phyloP scores from a whole-genome alignment of 441 rosid species.

The Pelargonium fulgidum region DNA sequence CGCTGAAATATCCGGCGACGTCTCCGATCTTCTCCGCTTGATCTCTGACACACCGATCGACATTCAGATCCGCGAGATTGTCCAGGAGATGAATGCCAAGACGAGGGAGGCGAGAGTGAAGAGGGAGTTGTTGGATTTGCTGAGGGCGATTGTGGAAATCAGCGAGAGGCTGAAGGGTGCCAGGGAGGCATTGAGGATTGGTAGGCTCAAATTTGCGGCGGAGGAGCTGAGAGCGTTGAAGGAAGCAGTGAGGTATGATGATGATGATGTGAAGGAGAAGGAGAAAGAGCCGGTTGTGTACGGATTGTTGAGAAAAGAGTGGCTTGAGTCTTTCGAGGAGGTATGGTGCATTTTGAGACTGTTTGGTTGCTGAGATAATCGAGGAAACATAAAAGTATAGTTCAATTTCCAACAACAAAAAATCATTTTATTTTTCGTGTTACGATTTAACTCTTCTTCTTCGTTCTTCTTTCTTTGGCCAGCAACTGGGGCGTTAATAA shows the following conservation, averaged over 20 bases:
- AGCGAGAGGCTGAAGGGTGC: conserved; percentile 56
- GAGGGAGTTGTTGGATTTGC: conserved; percentile 55
- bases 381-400: conserved; percentile 12
- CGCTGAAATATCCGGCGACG: conserved; percentile 33
- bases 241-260: conserved; percentile 55
- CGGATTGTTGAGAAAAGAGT: conserved; percentile 60
- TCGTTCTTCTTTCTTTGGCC: not conserved
- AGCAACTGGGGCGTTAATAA: not conserved
- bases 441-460: no score
- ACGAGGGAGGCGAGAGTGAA: conserved; percentile 51
- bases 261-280: conserved; percentile 32
- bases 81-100: conserved; percentile 51
- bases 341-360: conserved; percentile 23
- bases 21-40: conserved; percentile 42
- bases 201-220: conserved; percentile 59
- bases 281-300: conserved; percentile 68
- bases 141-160: conserved; percentile 51
- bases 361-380: conserved; percentile 23
- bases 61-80: conserved; percentile 51
- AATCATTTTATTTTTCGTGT: no score
- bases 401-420: not conserved
- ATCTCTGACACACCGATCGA: conserved; percentile 57
- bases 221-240: conserved; percentile 65
- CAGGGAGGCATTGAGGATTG: conserved; percentile 48
- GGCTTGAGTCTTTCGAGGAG: conserved; percentile 80